Evolutionary conservation across 2,329 filamentous ascomycete species (phyloP).

Genomic region (Aspergillus neotritici): DNA sequence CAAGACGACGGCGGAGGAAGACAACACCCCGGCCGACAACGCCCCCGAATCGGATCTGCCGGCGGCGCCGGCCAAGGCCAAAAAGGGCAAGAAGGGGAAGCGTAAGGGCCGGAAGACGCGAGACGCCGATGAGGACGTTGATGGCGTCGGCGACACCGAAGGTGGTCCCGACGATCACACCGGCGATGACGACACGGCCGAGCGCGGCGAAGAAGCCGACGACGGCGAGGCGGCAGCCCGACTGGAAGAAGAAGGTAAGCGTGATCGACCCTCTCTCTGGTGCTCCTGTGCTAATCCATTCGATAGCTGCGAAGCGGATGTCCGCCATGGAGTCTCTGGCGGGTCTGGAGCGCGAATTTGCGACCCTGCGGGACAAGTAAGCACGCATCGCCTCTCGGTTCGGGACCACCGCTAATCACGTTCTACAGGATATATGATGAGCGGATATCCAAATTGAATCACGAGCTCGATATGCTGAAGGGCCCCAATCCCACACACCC

Average conservation of each 20-base stretch:
- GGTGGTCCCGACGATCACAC: constrained; percentile 45
- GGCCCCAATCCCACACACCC: constrained; percentile 66
- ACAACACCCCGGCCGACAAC: constrained; percentile 25
- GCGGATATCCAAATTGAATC: constrained; percentile 72
- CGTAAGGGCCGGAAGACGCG: constrained; percentile 40
- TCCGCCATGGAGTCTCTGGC: constrained; percentile 73
- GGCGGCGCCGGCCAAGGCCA: constrained; percentile 27
- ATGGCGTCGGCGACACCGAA: constrained; percentile 36
- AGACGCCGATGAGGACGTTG: constrained; percentile 35
- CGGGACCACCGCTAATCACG: too few species aligned
- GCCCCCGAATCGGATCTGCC: constrained; percentile 28
- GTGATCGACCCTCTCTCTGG: neutral
- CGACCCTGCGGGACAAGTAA: constrained; percentile 65
- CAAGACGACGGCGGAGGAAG: constrained; percentile 26
- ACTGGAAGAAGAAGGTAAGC: constrained; percentile 48
- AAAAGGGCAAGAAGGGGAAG: constrained; percentile 43
- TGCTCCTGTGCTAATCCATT: constrained; percentile 3
- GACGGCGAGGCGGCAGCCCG: constrained; percentile 43
- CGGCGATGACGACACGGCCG: constrained; percentile 46
- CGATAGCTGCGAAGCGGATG: constrained; percentile 67
- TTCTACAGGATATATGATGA: constrained; percentile 73
- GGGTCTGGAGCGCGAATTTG: constrained; percentile 82
- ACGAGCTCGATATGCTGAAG: constrained; percentile 56
- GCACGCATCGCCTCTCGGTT: constrained; percentile 4
- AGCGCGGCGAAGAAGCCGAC: constrained; percentile 43